Percentiles rank a stretch among this genome's conserved stretches.
phyloP scores from a whole-genome alignment of 441 rosid species.

The Viola pubescens region DNA sequence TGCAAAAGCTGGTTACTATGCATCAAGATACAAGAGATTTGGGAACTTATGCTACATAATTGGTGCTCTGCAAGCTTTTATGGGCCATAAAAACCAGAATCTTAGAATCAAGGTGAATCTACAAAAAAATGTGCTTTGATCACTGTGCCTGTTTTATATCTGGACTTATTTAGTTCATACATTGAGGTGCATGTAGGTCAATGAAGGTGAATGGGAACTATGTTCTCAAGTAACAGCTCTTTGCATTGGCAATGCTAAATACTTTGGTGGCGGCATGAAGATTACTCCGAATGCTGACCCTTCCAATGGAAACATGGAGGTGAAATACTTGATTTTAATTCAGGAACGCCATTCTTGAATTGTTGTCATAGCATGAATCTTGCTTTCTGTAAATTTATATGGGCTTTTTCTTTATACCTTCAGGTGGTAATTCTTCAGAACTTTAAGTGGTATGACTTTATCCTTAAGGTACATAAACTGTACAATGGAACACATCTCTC shows the following conservation, averaged over 20 bases:
- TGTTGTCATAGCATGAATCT: too few species aligned
- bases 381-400: background rate
- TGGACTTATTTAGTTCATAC: constrained; percentile 9
- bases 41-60: constrained; percentile 80
- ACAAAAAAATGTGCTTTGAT: background rate
- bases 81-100: constrained; percentile 71
- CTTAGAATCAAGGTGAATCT: constrained; percentile 65
- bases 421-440: constrained; percentile 91
- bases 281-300: constrained; percentile 90
- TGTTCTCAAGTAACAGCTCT: constrained; percentile 76
- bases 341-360: background rate
- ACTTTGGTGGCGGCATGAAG: constrained; percentile 98
- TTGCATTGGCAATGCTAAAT: constrained; percentile 88
- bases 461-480: constrained; percentile 59
- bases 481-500: constrained; percentile 86
- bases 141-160: background rate
- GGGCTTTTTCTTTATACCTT: constrained; percentile 4
- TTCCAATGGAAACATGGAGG: constrained; percentile 71
- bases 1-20: constrained; percentile 94
- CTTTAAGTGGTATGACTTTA: constrained; percentile 88
- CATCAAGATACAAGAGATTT: constrained; percentile 80
- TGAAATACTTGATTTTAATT: constrained; percentile 16
- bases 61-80: constrained; percentile 85
- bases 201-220: constrained; percentile 80
- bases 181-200: constrained; percentile 36